Evolutionary conservation across 306 rosid species (phyloP).

Genomic region (Phaseolus lunatus): DNA sequence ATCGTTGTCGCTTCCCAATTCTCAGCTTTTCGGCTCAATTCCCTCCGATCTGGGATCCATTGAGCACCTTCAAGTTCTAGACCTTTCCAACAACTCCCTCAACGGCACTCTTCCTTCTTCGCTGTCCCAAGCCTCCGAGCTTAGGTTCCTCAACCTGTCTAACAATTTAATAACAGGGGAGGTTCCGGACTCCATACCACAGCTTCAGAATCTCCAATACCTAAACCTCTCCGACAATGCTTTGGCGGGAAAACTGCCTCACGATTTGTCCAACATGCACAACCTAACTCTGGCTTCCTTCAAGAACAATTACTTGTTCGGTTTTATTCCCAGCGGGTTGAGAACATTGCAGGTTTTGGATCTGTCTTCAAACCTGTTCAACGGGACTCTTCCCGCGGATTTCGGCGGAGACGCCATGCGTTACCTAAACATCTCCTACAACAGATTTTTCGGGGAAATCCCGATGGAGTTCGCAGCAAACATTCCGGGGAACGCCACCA

Average conservation of each 20-base stretch:
- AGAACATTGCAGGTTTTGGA: slow-evolving; percentile 59
- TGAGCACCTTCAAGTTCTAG: slow-evolving; percentile 67
- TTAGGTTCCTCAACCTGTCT: slow-evolving; percentile 64
- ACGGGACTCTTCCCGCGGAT: slow-evolving; percentile 71
- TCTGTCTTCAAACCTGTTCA: slow-evolving; percentile 80
- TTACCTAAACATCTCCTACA: slow-evolving; percentile 74
- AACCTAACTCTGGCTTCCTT: slow-evolving; percentile 58
- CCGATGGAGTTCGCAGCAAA: slow-evolving; percentile 56
- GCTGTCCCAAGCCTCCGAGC: slow-evolving; percentile 62
- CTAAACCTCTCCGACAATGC: slow-evolving; percentile 89
- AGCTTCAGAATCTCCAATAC: slow-evolving; percentile 51
- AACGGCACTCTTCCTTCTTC: slow-evolving; percentile 80
- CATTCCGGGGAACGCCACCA: slow-evolving; percentile 62
- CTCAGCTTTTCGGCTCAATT: slow-evolving; percentile 70
- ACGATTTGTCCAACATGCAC: slow-evolving; percentile 51
- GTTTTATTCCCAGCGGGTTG: slow-evolving; percentile 60
- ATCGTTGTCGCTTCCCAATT: slow-evolving; percentile 60
- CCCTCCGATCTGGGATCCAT: slow-evolving; percentile 78
- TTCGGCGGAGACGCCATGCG: slow-evolving; percentile 61
- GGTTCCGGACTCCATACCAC: slow-evolving; percentile 53
- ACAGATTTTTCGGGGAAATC: slow-evolving; percentile 71
- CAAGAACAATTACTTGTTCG: slow-evolving; percentile 71
- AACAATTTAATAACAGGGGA: slow-evolving; percentile 65
- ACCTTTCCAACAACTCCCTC: slow-evolving; percentile 81
- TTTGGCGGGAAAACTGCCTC: slow-evolving; percentile 73